Base-by-base conservation (phyloP, 352 stramenopile species). In the Phytophthora rubi region DNA sequence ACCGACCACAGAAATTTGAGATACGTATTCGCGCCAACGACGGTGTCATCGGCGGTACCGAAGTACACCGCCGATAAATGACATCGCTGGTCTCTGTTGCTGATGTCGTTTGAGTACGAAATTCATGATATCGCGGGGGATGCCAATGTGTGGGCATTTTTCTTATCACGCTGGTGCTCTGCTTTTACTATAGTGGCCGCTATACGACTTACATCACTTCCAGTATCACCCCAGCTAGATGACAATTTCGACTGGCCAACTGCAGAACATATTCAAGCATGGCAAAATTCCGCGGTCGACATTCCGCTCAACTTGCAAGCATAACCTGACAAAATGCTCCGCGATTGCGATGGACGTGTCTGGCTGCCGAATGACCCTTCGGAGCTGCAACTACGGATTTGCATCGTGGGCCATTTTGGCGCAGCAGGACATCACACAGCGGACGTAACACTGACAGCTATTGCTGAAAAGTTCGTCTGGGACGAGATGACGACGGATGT, bases 381-480 rank as follows among this genome's bases (percentile, higher is more conserved):
- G 8, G 42, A 70, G 10, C 23, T 80, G 48, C 72, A 79, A 23
- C 15, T 73, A 4, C 62, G 59, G 0, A 35, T 73, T 0, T 71
- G 68, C 23, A 51, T 82, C 0, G 21, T 83, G 2, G 69, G 44
- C 0, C 72, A 80, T 47, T 66, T 68, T 1, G 76, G 61, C 13
- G 57, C 57, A 1, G 48, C 35, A 5, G 71, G 76, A 10, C 69
- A 79, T 32, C 71, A 65, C 7, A 57, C 15, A n/a, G 53, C 61
- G 42, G 42, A 48, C 12, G 42, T 48, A 21, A 78, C 74, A 9
- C 8, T 65, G 26, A 23, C 67, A 21, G 52, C 42, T 8, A 32
- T 77, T 6, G 21, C 21, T 2, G 56, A 21, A 68, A 1, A 30
- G n/a, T 75, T 80, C 42, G 3, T 4, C 2, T 79, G 71, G 71